Percentiles rank a stretch among this genome's conserved stretches.
phyloP scores from a whole-genome alignment of 306 rosid species.

The Vicia faba region DNA sequence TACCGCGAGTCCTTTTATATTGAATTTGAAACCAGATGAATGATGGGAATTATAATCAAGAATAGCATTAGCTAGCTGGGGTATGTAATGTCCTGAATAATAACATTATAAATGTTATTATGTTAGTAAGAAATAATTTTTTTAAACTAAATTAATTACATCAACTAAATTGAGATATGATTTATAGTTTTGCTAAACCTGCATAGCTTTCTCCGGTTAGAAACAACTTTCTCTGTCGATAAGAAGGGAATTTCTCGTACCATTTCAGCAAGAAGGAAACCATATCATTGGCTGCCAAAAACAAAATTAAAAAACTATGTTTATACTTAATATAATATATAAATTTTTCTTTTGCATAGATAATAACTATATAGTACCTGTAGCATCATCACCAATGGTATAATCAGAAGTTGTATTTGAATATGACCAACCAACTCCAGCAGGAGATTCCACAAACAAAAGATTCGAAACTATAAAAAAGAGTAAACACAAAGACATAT shows the following conservation, averaged over 20 bases:
- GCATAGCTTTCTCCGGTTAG: constrained; percentile 98
- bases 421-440: constrained; percentile 98
- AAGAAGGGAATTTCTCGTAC: constrained; percentile 79
- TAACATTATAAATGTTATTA: too few relatives aligned
- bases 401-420: constrained; percentile 82
- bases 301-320: not conserved
- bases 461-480: constrained; percentile 68
- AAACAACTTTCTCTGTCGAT: constrained; percentile 63
- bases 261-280: constrained; percentile 67
- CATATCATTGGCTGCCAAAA: constrained; percentile 77
- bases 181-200: too few relatives aligned
- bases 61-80: constrained; percentile 67
- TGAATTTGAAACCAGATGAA: constrained; percentile 78
- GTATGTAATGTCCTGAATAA: constrained; percentile 97
- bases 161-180: too few relatives aligned
- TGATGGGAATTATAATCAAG: constrained; percentile 66
- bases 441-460: constrained; percentile 91
- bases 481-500: not conserved
- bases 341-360: not conserved
- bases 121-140: too few relatives aligned
- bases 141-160: too few relatives aligned
- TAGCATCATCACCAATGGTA: not conserved
- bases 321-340: not conserved
- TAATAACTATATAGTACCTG: not conserved
- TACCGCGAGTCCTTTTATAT: constrained; percentile 87